Conservation (phyloP, 164 flowering plant genomes). For the Taxillus chinensis region DNA sequence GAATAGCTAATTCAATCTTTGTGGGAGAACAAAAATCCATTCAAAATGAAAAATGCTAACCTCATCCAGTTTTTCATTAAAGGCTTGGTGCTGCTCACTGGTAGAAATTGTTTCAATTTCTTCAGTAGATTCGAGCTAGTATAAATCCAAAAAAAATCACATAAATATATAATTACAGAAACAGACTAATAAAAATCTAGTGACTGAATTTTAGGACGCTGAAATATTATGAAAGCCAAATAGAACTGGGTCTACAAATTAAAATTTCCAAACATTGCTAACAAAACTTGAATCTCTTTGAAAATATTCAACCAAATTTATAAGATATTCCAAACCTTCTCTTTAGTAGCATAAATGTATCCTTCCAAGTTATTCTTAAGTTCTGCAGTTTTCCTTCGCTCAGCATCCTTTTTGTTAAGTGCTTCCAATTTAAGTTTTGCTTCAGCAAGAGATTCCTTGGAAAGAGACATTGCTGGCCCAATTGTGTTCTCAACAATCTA, state of each 20-base stretch:
- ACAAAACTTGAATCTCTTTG: neutral
- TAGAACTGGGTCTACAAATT: too few species aligned
- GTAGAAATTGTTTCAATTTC: slow-evolving; percentile 59
- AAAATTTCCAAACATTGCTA: too few species aligned
- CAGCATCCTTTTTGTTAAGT: slow-evolving; percentile 77
- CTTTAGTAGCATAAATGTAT: slow-evolving; percentile 86
- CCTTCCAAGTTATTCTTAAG: slow-evolving; percentile 86
- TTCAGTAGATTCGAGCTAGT: slow-evolving; percentile 67
- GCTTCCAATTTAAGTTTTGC: slow-evolving; percentile 62
- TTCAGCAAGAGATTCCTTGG: slow-evolving; percentile 60
- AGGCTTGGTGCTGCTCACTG: slow-evolving; percentile 58
- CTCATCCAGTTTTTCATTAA: slow-evolving; percentile 81
- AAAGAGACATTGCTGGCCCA: slow-evolving; percentile 67
- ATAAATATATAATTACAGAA: too few species aligned
- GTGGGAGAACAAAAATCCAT: neutral
- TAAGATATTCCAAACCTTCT: slow-evolving; percentile 44
- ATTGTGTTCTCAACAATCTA: slow-evolving; percentile 70
- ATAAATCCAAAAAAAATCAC: neutral
- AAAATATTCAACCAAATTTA: neutral
- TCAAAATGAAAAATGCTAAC: slow-evolving; percentile 16
- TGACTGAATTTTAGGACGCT: too few species aligned
- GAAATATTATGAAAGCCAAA: too few species aligned
- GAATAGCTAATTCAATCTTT: neutral
- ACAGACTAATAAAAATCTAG: too few species aligned
- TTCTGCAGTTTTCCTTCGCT: slow-evolving; percentile 90